A percentile compares a stretch with the other conserved stretches of the same genome.
Conservation (phyloP, 345 rosid genomes). For the Populus ilicifolia region DNA sequence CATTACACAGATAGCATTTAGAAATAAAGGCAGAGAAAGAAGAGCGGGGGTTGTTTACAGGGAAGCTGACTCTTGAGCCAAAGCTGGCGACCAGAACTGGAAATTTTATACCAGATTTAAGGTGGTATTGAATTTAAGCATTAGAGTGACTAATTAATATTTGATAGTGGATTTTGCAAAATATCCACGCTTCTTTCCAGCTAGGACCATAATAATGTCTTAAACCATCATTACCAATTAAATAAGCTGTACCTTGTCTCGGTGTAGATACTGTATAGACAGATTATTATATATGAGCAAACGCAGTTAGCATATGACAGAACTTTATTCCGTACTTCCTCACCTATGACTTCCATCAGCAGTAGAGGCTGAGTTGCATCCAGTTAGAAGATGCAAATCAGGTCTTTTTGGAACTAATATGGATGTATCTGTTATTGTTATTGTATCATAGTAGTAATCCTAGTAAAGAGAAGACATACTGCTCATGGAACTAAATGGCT, state of each 20-base stretch:
- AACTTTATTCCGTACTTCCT: not conserved
- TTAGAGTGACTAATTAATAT: not conserved
- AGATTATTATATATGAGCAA: not conserved
- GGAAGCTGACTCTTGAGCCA: not conserved
- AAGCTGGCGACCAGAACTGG: not conserved
- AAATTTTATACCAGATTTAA: not conserved
- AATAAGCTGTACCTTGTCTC: not conserved
- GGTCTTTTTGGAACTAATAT: not conserved
- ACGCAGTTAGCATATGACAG: not conserved
- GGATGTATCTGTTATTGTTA: not conserved
- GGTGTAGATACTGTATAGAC: not conserved
- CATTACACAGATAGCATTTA: not conserved
- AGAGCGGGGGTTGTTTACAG: not conserved
- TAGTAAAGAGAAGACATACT: not conserved
- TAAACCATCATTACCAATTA: not conserved
- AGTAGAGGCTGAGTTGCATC: not conserved
- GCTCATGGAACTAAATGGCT: not conserved
- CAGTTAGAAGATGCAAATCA: not conserved
- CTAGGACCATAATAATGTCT: not conserved
- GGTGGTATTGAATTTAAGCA: not conserved
- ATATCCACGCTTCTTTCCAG: not conserved
- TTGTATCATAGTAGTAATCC: not conserved
- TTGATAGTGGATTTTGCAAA: not conserved
- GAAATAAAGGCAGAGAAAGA: not conserved
- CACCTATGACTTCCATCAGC: not conserved